Base-by-base conservation (phyloP, 352 stramenopile species). In the Globisporangium radiosum region DNA sequence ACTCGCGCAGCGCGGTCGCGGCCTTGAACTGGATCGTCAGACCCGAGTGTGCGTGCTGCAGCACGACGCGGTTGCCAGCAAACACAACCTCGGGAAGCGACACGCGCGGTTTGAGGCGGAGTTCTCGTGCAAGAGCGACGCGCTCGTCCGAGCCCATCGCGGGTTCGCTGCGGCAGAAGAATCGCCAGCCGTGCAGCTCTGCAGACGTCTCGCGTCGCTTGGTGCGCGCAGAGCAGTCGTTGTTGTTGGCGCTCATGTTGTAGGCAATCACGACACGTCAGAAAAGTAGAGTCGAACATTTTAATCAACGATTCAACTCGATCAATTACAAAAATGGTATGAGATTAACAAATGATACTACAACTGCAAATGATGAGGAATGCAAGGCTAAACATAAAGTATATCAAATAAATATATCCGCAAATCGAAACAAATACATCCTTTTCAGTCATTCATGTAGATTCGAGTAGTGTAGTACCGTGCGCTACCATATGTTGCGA, bases 61-160 rank as follows among this genome's bases (percentile, higher is more conserved):
- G 55, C 17, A 56, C 13, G 43, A 87, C 38, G 8, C 17, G 55
- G 50, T 62, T 88, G 55, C 71, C 59, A 2, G 54, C 75, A 54
- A 87, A 88, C 45, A 87, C 66, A 59, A 87, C 78, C 54, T 88
- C 78, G 5, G 78, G 78, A 44, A 87, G 56, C 10, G 76, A 69
- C 36, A 85, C 70, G 44, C 60, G 65, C 11, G 70, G 53, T 0
- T 48, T 56, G 43, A 86, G 52, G 8, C 48, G 17, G 25, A 86
- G 74, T 50, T 54, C 53, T 7, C 65, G 48, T n/a, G 54, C 33
- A 54, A 88, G 56, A 36, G 51, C 19, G 37, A 67, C 56, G 7
- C 75, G 71, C 63, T 73, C 68, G 2, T 54, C 45, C 1, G 78
- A 79, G 61, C 47, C 81, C 67, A 88, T 73, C 9, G 78, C 76